Conservation (phyloP, 495 filamentous ascomycete genomes). For the Terfezia claveryi region DNA sequence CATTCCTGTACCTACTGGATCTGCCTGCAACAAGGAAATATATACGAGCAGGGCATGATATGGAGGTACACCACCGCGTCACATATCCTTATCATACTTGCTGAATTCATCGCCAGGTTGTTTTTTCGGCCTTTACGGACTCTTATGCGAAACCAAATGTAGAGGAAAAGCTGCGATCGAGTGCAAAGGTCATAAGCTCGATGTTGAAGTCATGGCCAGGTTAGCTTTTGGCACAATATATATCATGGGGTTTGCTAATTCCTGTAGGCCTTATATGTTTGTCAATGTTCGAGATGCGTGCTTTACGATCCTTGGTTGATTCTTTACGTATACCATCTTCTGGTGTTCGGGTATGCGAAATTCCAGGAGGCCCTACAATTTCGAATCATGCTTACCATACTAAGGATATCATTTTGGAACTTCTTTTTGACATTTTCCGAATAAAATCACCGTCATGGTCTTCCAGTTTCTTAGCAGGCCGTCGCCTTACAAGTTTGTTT, state of each 20-base stretch:
- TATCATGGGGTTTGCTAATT: not conserved
- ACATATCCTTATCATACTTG: not conserved
- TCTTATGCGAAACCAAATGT: slow-evolving; percentile 37
- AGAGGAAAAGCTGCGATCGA: slow-evolving; percentile 60
- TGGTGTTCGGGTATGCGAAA: slow-evolving; percentile 7
- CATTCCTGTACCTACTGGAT: slow-evolving; percentile 76
- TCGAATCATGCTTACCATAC: too few species aligned
- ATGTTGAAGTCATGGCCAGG: slow-evolving; percentile 84
- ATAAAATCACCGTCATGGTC: slow-evolving; percentile 96
- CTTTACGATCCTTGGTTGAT: slow-evolving; percentile 50
- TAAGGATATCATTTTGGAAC: slow-evolving; percentile 40
- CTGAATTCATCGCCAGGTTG: slow-evolving; percentile 32
- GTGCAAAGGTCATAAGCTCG: slow-evolving; percentile 64
- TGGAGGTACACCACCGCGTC: slow-evolving; percentile 15
- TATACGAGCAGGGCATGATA: slow-evolving; percentile 50
- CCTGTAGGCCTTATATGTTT: slow-evolving; percentile 46
- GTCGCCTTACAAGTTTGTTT: slow-evolving; percentile 49
- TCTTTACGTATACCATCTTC: slow-evolving; percentile 18
- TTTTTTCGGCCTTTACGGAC: slow-evolving; percentile 79
- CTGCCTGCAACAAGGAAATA: slow-evolving; percentile 57
- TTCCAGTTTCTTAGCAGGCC: slow-evolving; percentile 77
- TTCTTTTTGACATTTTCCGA: slow-evolving; percentile 73
- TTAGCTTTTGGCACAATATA: not conserved
- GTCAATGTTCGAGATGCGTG: slow-evolving; percentile 62
- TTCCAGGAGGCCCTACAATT: too few species aligned